These are phyloP conservation scores for Suhomyces wounanorum DNA, from an alignment of 1,139 yeast genomes.

Conservation along the genomic window DNA sequence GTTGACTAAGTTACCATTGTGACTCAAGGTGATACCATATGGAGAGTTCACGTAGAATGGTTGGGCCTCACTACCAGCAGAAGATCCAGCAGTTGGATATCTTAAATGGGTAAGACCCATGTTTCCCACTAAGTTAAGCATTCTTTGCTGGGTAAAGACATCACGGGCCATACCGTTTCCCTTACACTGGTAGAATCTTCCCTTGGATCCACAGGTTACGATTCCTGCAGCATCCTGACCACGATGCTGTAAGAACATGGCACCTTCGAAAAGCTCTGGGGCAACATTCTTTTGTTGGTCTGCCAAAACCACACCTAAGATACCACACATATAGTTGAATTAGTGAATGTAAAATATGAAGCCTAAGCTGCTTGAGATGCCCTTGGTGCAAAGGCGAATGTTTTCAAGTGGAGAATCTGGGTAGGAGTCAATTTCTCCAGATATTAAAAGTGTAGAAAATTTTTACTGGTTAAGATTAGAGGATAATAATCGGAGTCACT, in stretches of 20 bases:
- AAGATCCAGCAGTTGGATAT: constrained; percentile 98
- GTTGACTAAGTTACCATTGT: constrained; percentile 93
- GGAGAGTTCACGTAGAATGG: constrained; percentile 98
- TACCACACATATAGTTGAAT: constrained; percentile 82
- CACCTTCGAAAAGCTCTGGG: constrained; percentile 89
- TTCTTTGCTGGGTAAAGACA: constrained; percentile 83
- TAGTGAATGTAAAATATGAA: neutral
- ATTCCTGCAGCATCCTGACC: constrained; percentile 99
- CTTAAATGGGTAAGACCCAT: constrained; percentile 96
- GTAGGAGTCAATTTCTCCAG: constrained; percentile 9
- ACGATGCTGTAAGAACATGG: constrained; percentile 91
- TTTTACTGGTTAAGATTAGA: constrained; percentile 8
- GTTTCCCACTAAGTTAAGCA: constrained; percentile 81
- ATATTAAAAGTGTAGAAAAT: constrained; percentile 4
- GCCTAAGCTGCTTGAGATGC: neutral
- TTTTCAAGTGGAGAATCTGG: neutral
- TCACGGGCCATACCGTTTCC: constrained; percentile 99
- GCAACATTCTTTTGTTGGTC: constrained; percentile 76
- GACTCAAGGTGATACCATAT: constrained; percentile 86
- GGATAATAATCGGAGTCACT: constrained; percentile 1
- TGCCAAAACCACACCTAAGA: constrained; percentile 82
- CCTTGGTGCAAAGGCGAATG: neutral
- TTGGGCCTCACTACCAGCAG: constrained; percentile 96
- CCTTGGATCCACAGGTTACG: constrained; percentile 91
- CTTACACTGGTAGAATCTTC: constrained; percentile 93